Conservation (phyloP, 306 rosid species). For the Alnus glutinosa region DNA sequence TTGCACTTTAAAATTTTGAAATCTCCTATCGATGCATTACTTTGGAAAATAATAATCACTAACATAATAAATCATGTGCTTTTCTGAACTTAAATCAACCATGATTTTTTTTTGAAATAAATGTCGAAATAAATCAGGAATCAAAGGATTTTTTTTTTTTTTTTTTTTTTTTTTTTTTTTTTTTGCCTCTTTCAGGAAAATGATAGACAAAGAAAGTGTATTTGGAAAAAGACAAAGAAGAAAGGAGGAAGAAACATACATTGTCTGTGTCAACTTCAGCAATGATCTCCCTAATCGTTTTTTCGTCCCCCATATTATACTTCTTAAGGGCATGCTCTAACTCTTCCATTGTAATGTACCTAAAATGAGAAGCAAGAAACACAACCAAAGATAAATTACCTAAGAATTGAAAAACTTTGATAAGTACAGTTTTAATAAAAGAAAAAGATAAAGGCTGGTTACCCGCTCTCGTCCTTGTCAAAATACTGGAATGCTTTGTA, state of each 20-base stretch:
- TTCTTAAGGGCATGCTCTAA: constrained; percentile 83
- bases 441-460: constrained; percentile 13
- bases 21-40: not conserved
- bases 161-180: too few relatives aligned
- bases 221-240: not conserved
- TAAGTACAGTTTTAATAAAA: not conserved
- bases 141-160: not conserved
- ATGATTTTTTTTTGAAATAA: not conserved
- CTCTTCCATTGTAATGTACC: constrained; percentile 88
- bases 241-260: constrained; percentile 44
- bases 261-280: constrained; percentile 92
- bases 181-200: not conserved
- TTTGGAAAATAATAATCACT: not conserved
- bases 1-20: not conserved
- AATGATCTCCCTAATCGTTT: constrained; percentile 91
- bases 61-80: not conserved
- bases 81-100: not conserved
- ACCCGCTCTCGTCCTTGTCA: constrained; percentile 95
- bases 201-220: not conserved
- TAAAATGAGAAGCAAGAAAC: constrained; percentile 31
- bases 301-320: constrained; percentile 90
- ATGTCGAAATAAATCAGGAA: not conserved
- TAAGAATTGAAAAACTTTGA: not conserved
- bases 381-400: constrained; percentile 14
- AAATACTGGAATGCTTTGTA: constrained; percentile 91